Evolutionary conservation across 495 filamentous ascomycete species (phyloP).

Genomic region (Aspergillus saccharolyticus): DNA sequence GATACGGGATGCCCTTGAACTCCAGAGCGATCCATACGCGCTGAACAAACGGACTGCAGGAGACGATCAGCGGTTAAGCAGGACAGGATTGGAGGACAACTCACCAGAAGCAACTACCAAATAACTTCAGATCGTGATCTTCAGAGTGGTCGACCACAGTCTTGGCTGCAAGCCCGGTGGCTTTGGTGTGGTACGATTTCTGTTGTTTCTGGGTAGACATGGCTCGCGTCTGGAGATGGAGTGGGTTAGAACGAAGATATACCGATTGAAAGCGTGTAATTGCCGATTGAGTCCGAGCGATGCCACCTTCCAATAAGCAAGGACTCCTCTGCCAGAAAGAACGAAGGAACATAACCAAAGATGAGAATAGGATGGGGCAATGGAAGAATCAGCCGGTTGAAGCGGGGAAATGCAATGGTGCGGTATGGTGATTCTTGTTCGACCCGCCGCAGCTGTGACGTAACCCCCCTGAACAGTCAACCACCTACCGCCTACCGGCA

Average conservation of each 20-base stretch:
- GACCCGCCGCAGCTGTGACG: slow-evolving; percentile 11
- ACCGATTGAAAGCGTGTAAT: not conserved
- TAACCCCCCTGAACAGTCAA: slow-evolving; percentile 4
- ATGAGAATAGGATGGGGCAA: not conserved
- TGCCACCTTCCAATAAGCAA: not conserved
- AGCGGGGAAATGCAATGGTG: slow-evolving; percentile 3
- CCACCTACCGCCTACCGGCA: not conserved
- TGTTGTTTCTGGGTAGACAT: slow-evolving; percentile 49
- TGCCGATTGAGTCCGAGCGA: not conserved
- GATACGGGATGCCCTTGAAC: slow-evolving; percentile 73
- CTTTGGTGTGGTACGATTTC: slow-evolving; percentile 78
- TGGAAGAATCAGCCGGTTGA: slow-evolving; percentile 1
- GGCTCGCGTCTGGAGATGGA: slow-evolving; percentile 20
- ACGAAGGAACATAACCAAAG: slow-evolving; percentile 1
- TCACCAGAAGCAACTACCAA: slow-evolving; percentile 88
- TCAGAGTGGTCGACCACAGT: slow-evolving; percentile 71
- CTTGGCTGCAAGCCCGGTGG: slow-evolving; percentile 66
- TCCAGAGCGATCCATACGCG: slow-evolving; percentile 96
- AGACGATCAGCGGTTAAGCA: slow-evolving; percentile 16
- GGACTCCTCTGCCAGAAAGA: not conserved
- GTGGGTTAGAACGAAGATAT: slow-evolving; percentile 9
- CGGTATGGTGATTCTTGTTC: not conserved
- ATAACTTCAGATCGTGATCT: slow-evolving; percentile 72
- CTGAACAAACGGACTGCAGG: slow-evolving; percentile 70
- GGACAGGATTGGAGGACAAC: slow-evolving; percentile 22